Base-by-base conservation (phyloP, 768 basidiomycete genomes). In the Termitomyces sp. region DNA sequence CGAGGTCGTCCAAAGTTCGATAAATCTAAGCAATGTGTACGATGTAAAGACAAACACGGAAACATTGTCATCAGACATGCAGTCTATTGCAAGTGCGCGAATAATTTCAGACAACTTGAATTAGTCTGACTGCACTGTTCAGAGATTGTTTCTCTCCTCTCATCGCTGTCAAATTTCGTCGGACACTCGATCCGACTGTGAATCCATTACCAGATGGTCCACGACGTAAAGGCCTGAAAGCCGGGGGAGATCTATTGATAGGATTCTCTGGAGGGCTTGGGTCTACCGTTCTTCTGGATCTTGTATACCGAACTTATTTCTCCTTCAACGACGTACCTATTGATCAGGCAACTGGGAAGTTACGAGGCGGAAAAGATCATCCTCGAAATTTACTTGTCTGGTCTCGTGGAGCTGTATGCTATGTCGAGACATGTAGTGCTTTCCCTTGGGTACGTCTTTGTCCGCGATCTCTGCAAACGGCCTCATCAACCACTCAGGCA, bases 241-340 rank as follows among this genome's bases (percentile, higher is more conserved):
- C 91, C 2, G 74, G 81, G 9, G 90, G 89, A 51, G 84, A 86
- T 59, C 73, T 93, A 5, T 72, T 86, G 9, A 69, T 93, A 18
- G 91, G 80, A 1, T 83, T 86, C 59, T 92, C 91, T n/a, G 91
- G 92, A 8, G 91, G 91, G 2, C 76, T 91, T 1, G 86, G 88
- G 4, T 91, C 91, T 0, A 84, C 86, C 0, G 78, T 90, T 1
- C 75, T 93, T 12, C 75, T 92, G 16, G 87, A 93, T 68, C 74
- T 92, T 23, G 76, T 91, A 2, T 75, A 83, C 30, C 77, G 77
- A 64, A 80, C 77, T 20, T 90, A 89, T 68, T 82, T 88, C 56
- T 64, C 75, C 13, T 50, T 67, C 66, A 49, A 63, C 61, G 51
- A 67, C 59, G 30, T 64, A 66, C 53, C 60, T 5, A 58, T 63